A percentile compares a stretch with the other conserved stretches of the same genome.
Conservation (phyloP, 164 flowering plant genomes). For the Kingdonia uniflora region DNA sequence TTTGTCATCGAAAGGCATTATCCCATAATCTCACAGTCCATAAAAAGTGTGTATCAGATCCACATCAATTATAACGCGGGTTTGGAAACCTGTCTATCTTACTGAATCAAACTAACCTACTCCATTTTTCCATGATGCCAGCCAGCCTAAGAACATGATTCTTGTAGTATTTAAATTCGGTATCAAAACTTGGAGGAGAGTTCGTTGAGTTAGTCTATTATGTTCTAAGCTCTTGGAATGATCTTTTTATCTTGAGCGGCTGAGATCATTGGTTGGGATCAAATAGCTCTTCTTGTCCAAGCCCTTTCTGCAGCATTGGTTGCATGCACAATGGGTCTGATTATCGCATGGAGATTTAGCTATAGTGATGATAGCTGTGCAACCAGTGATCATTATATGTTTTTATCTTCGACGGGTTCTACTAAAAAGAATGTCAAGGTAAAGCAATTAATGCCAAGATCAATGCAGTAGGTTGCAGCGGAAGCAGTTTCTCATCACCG, state of each 20-base stretch:
- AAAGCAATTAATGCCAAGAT: neutral
- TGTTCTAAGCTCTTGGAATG: too few species aligned
- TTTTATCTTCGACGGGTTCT: neutral
- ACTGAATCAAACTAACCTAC: too few species aligned
- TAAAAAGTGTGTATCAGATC: too few species aligned
- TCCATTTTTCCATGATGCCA: too few species aligned
- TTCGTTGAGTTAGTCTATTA: too few species aligned
- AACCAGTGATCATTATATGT: neutral
- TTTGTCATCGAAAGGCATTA: neutral
- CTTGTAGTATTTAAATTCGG: too few species aligned
- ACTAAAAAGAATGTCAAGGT: neutral
- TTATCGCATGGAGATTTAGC: constrained; percentile 1
- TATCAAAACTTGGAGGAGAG: too few species aligned
- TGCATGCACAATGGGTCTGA: constrained; percentile 1
- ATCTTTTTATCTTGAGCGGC: neutral
- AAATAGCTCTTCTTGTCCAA: constrained; percentile 1
- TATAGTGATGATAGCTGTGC: neutral
- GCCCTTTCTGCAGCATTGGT: neutral
- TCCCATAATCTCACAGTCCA: too few species aligned
- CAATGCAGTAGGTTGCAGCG: constrained; percentile 1
- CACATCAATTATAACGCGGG: too few species aligned
- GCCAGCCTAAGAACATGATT: too few species aligned
- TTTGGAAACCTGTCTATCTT: too few species aligned
- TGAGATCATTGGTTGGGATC: constrained; percentile 2
- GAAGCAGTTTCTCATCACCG: constrained; percentile 1